phyloP scores from a whole-genome alignment of 805 yeast species.

The Alloascoidea africana region DNA sequence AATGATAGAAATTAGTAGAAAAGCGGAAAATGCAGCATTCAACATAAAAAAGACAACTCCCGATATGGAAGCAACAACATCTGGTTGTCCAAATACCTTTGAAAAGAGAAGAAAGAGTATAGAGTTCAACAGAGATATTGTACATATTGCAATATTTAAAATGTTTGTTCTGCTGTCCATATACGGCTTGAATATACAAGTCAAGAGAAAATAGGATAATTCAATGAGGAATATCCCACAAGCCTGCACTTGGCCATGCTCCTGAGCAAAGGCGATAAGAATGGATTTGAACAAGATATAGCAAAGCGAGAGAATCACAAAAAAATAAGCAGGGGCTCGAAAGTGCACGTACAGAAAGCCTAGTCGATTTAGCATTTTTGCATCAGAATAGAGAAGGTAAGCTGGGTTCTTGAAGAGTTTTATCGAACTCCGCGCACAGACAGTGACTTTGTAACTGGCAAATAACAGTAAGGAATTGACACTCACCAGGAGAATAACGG shows the following conservation, averaged over 20 bases:
- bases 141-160: conserved; percentile 78
- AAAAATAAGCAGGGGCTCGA: conserved; percentile 78
- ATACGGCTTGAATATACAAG: conserved; percentile 71
- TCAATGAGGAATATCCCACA: conserved; percentile 68
- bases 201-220: conserved; percentile 43
- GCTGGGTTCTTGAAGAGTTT: conserved; percentile 81
- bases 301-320: conserved; percentile 46
- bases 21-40: conserved; percentile 79
- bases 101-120: conserved; percentile 84
- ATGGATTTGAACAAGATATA: conserved; percentile 64
- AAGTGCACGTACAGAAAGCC: conserved; percentile 90
- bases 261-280: conserved; percentile 77
- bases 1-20: conserved; percentile 72
- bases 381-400: conserved; percentile 75
- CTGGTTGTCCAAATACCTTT: conserved; percentile 68
- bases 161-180: conserved; percentile 91
- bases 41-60: conserved; percentile 81
- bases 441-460: conserved; percentile 60
- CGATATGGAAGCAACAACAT: conserved; percentile 79
- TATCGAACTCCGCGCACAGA: conserved; percentile 60
- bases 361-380: conserved; percentile 63
- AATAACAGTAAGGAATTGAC: conserved; percentile 44
- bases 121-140: conserved; percentile 69
- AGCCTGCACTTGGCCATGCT: conserved; percentile 70
- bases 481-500: conserved; percentile 50